These are phyloP conservation scores for Pinguiococcus pyrenoidosus DNA, from an alignment of 108 stramenopile genomes.

Conservation along the genomic window DNA sequence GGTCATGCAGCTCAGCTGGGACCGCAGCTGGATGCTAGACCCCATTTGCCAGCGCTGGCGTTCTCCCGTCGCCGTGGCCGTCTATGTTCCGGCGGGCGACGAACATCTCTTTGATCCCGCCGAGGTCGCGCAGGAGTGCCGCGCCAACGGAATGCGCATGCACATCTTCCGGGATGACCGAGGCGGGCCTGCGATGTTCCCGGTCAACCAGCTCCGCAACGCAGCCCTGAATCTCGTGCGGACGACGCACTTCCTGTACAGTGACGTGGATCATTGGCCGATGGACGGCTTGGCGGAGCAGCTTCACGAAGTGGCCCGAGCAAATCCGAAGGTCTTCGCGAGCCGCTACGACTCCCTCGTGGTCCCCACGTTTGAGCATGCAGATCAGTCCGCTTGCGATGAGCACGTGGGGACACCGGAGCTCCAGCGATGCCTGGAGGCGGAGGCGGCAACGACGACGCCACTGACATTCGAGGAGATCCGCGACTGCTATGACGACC, in stretches of 20 bases:
- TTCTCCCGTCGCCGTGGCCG: slow-evolving; percentile 51
- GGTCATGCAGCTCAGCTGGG: slow-evolving; percentile 53
- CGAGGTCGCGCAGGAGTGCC: too few relatives aligned
- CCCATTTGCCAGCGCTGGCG: slow-evolving; percentile 62
- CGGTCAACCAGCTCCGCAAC: slow-evolving; percentile 72
- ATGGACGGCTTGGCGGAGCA: neutral
- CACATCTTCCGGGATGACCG: too few relatives aligned
- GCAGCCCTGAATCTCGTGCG: slow-evolving; percentile 48
- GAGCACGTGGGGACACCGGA: slow-evolving; percentile 2
- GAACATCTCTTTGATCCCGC: too few relatives aligned
- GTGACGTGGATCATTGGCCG: slow-evolving; percentile 80
- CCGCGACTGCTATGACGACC: too few relatives aligned
- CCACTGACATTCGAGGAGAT: too few relatives aligned
- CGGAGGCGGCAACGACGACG: too few relatives aligned
- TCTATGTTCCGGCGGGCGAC: too few relatives aligned
- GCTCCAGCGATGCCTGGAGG: slow-evolving; percentile 8
- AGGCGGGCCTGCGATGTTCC: slow-evolving; percentile 47
- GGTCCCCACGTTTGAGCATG: neutral
- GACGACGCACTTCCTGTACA: slow-evolving; percentile 68
- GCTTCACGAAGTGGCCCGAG: too few relatives aligned
- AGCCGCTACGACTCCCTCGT: neutral
- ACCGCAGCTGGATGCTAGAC: slow-evolving; percentile 61
- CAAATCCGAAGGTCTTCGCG: neutral
- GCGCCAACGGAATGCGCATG: too few relatives aligned
- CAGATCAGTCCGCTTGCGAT: slow-evolving; percentile 1